These are phyloP conservation scores for Rhodamnia argentea DNA, from an alignment of 345 rosid genomes.

Conservation along the genomic window DNA sequence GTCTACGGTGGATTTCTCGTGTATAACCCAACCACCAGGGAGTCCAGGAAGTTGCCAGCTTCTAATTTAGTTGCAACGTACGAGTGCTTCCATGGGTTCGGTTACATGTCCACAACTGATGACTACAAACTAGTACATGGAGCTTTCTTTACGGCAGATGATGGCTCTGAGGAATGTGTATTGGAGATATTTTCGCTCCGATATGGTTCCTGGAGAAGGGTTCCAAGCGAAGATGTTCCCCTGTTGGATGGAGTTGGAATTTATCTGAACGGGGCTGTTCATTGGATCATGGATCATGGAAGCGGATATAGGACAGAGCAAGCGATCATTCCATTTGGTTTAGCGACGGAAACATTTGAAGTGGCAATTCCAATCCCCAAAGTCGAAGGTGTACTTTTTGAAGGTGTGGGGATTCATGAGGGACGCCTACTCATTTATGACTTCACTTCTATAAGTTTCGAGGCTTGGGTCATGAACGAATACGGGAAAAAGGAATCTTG, in stretches of 20 bases:
- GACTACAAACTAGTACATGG: neutral
- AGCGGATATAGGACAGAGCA: too few species aligned
- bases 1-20: neutral
- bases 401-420: neutral
- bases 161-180: neutral
- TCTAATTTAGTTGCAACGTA: neutral
- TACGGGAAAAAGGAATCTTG: neutral
- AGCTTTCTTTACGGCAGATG: neutral
- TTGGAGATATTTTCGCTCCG: neutral
- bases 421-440: neutral
- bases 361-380: neutral
- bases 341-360: neutral
- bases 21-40: slow-evolving; percentile 1
- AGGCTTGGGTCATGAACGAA: slow-evolving; percentile 4
- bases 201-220: slow-evolving; percentile 4
- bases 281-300: neutral
- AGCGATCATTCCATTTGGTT: neutral
- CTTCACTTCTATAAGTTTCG: neutral
- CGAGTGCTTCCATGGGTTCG: neutral
- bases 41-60: neutral
- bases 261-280: slow-evolving; percentile 3
- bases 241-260: neutral
- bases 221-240: neutral
- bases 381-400: neutral
- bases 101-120: neutral